Percentiles rank a stretch among this genome's conserved stretches.
Evolutionary conservation across 805 yeast genomes (phyloP).

Genomic region (Nakazawaea siamensis): DNA sequence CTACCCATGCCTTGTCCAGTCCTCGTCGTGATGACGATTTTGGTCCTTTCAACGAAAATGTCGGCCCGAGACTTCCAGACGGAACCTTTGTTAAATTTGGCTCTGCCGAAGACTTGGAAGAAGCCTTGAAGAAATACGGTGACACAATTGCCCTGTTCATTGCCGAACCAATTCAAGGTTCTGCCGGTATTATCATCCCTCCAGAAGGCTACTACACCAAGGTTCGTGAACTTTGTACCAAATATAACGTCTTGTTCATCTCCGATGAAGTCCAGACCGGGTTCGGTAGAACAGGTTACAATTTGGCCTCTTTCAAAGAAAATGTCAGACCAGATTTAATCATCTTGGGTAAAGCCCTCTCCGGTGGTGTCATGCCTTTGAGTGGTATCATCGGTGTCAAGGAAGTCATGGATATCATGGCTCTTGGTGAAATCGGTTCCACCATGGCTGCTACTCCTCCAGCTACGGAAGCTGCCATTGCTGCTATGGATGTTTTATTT

Average conservation of each 20-base stretch:
- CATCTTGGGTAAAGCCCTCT: conserved; percentile 20
- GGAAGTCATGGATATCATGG: conserved; percentile 17
- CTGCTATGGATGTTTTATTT: conserved; percentile 19
- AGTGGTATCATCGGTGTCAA: conserved; percentile 18
- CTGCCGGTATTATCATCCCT: conserved; percentile 21
- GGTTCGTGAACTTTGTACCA: conserved; percentile 16
- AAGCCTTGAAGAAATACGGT: conserved; percentile 16
- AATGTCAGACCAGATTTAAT: conserved; percentile 20
- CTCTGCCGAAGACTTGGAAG: conserved; percentile 14
- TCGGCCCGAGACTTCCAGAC: conserved; percentile 18
- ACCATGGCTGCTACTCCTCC: conserved; percentile 23
- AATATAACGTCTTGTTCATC: conserved; percentile 18
- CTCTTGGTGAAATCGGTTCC: conserved; percentile 19
- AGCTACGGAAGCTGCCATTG: conserved; percentile 21
- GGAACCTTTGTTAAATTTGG: conserved; percentile 17
- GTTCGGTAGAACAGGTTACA: conserved; percentile 19
- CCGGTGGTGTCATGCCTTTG: conserved; percentile 19
- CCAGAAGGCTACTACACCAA: conserved; percentile 17
- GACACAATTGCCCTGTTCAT: conserved; percentile 18
- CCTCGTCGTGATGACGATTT: conserved; percentile 9
- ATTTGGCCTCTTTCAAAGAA: conserved; percentile 14
- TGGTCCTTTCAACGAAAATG: conserved; percentile 18
- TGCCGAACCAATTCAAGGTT: conserved; percentile 23
- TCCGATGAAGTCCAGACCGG: conserved; percentile 24
- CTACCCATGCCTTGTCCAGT: conserved; percentile 18